Base-by-base conservation (phyloP, 2,329 filamentous ascomycete genomes). In the Penicillium sp. region DNA sequence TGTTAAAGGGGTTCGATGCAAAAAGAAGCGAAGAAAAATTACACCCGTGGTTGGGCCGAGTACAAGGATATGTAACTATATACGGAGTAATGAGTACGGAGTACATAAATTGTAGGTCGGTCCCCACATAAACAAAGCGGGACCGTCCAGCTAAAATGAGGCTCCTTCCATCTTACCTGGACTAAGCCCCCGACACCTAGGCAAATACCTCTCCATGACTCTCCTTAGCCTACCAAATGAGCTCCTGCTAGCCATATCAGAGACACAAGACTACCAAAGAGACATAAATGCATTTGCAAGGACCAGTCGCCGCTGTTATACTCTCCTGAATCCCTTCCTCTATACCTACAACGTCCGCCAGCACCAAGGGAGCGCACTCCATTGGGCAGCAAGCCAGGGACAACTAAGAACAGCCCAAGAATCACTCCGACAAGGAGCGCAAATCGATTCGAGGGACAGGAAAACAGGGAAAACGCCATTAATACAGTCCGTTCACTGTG, bases 161-260 rank as follows among this genome's bases (percentile, higher is more conserved):
- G n/a, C 14, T 42, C 24, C 24, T 42, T 42, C 37, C 26, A 48
- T 43, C 16, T 13, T 29, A 29, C 24, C 22, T n/a, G 2, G 29
- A 4, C 11, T 22, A 11, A 35, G 24, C 16, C 14, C 13, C 10
- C 37, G 2, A 43, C 9, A n/a, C 14, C 13, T 14, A 22, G 2
- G 37, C 9, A n/a, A 16, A 35, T 38, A 38, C 14, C 31, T 14
- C 13, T 3, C 40, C 40, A 56, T 56, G 53, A 8, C 40, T 56
- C 48, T 56, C 34, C 16, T 46, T 13, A 10, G 22, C 22, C 26
- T 56, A n/a, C 53, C 53, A 14, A 56, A 56, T n/a, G 53, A 56
- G 35, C 34, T 56, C 24, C 40, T 56, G 20, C 32, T 52, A 9
- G 11, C 16, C 16, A 56, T 56, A 56, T 42, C 48, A 14, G 18